Conservation (phyloP, 2,329 filamentous ascomycete genomes). For the Fusarium foetens region DNA sequence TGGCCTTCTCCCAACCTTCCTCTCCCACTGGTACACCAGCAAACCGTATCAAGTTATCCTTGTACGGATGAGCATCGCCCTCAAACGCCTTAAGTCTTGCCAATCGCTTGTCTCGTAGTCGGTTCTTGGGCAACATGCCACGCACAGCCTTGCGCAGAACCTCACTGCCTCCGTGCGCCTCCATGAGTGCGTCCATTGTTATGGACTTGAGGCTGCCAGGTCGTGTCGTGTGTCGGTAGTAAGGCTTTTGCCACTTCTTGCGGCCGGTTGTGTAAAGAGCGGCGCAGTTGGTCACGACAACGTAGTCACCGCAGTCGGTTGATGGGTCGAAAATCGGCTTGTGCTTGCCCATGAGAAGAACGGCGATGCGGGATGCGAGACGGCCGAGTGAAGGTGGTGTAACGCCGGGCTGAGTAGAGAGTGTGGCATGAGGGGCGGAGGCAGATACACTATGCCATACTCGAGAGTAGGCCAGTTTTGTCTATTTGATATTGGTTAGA, state of each 20-base stretch:
- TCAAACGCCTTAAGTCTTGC: conserved; percentile 95
- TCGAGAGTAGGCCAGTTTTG: conserved; percentile 93
- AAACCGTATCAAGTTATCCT: conserved; percentile 83
- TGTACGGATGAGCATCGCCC: conserved; percentile 90
- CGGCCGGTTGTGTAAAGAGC: conserved; percentile 89
- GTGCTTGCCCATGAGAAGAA: conserved; percentile 96
- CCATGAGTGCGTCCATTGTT: conserved; percentile 95
- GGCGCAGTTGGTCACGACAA: conserved; percentile 90
- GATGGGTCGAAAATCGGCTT: conserved; percentile 98
- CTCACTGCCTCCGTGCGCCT: conserved; percentile 92
- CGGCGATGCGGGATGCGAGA: conserved; percentile 86
- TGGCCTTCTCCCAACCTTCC: conserved; percentile 63
- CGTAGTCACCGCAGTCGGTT: conserved; percentile 98
- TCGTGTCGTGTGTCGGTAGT: conserved; percentile 93
- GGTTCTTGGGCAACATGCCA: conserved; percentile 98
- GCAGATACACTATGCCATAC: conserved; percentile 91
- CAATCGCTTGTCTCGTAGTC: conserved; percentile 86
- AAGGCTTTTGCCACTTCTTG: conserved; percentile 93
- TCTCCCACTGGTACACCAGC: conserved; percentile 66
- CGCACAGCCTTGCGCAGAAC: conserved; percentile 90
- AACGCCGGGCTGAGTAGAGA: conserved; percentile 66
- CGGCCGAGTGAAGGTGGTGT: conserved; percentile 86
- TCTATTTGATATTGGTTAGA: conserved; percentile 63
- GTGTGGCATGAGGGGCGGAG: conserved; percentile 70
- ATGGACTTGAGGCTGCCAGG: conserved; percentile 88